Percentiles rank a stretch among this genome's conserved stretches.
Conservation (phyloP, 495 filamentous ascomycete species). For the Opeltia flavorubescens region DNA sequence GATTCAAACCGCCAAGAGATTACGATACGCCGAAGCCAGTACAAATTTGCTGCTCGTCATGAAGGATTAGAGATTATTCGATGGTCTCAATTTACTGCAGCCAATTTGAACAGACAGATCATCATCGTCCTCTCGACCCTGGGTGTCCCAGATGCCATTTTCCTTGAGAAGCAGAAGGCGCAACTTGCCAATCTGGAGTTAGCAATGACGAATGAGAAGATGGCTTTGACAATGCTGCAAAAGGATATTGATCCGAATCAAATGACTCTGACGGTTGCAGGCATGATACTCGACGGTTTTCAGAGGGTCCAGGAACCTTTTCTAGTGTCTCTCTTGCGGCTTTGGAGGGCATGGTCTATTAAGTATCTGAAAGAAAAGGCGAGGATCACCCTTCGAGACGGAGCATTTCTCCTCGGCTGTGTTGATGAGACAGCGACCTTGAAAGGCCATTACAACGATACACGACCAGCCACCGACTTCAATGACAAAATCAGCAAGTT, state of each 20-base stretch:
- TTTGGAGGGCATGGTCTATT: conserved; percentile 74
- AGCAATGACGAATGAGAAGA: conserved; percentile 48
- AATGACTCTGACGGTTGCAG: conserved; percentile 55
- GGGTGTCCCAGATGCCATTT: conserved; percentile 54
- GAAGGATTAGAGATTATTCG: conserved; percentile 73
- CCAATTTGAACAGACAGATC: conserved; percentile 77
- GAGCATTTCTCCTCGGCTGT: conserved; percentile 80
- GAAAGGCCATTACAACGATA: conserved; percentile 43
- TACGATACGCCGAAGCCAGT: conserved; percentile 66
- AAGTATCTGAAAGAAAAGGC: conserved; percentile 89
- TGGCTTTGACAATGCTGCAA: conserved; percentile 51
- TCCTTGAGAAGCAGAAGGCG: conserved; percentile 46
- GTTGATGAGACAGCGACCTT: conserved; percentile 71
- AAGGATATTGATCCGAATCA: conserved; percentile 78
- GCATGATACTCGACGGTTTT: conserved; percentile 70
- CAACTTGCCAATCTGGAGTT: conserved; percentile 50
- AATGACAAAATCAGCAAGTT: conserved; percentile 33
- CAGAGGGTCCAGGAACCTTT: conserved; percentile 68
- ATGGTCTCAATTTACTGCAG: conserved; percentile 55
- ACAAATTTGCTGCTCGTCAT: conserved; percentile 67
- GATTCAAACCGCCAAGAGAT: conserved; percentile 47
- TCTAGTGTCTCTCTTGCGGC: conserved; percentile 51
- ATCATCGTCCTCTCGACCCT: conserved; percentile 71
- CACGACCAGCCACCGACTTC: conserved; percentile 11
- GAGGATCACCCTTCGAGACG: conserved; percentile 62